A percentile compares a stretch with the other conserved stretches of the same genome.
Conservation (phyloP, 2,329 filamentous ascomycete genomes). For the Curvularia lunata region DNA sequence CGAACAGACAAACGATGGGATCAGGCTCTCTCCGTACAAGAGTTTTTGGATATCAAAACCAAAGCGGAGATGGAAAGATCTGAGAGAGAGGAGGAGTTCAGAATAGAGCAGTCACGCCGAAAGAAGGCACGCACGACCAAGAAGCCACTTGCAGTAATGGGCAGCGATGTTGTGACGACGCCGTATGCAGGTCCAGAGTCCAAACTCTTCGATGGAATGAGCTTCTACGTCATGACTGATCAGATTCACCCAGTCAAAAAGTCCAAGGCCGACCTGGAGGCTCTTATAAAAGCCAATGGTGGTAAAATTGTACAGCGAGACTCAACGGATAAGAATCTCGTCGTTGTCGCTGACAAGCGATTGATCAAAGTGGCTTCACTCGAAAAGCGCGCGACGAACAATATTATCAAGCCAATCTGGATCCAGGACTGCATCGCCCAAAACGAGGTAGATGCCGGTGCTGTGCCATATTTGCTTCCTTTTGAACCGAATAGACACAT, state of each 20-base stretch:
- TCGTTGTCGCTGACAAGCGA: constrained; percentile 80
- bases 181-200: constrained; percentile 65
- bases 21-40: constrained; percentile 75
- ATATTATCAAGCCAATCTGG: constrained; percentile 83
- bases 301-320: constrained; percentile 79
- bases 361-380: constrained; percentile 83
- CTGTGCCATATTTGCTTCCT: constrained; percentile 67
- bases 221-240: constrained; percentile 85
- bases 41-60: constrained; percentile 74
- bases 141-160: constrained; percentile 76
- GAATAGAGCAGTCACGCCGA: constrained; percentile 71
- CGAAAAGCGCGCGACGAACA: constrained; percentile 71
- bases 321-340: constrained; percentile 64
- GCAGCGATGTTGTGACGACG: constrained; percentile 59
- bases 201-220: constrained; percentile 74
- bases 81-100: constrained; percentile 72
- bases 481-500: constrained; percentile 71
- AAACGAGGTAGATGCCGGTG: constrained; percentile 60
- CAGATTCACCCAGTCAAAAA: constrained; percentile 72
- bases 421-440: constrained; percentile 78
- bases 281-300: constrained; percentile 81
- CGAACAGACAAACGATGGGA: constrained; percentile 86
- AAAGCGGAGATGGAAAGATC: constrained; percentile 65
- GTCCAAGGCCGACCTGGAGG: constrained; percentile 79
- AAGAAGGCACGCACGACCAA: constrained; percentile 66